Conservation (phyloP, 1,139 yeast species). For the Taiozyma sp. region DNA sequence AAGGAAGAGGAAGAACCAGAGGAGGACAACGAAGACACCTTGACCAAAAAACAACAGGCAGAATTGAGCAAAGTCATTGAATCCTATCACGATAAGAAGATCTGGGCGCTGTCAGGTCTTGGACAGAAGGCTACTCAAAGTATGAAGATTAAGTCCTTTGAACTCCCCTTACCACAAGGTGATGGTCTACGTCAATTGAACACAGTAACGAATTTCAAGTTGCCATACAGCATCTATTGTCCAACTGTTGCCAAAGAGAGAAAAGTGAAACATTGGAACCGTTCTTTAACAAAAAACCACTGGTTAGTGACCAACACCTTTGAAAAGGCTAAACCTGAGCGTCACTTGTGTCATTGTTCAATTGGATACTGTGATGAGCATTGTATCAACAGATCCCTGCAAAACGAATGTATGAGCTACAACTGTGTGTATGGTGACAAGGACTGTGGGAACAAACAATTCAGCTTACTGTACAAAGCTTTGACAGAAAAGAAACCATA, state of each 20-base stretch:
- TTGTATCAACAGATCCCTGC: conserved; percentile 27
- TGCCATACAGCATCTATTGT: conserved; percentile 31
- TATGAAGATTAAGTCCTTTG: conserved; percentile 6
- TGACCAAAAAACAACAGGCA: background rate
- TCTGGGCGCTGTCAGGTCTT: conserved; percentile 15
- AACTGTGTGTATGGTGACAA: conserved; percentile 29
- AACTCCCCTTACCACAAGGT: conserved; percentile 20
- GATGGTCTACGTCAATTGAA: conserved; percentile 14
- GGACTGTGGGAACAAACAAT: conserved; percentile 35
- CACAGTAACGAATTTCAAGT: conserved; percentile 19
- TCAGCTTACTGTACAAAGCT: conserved; percentile 19
- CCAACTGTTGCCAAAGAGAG: conserved; percentile 24
- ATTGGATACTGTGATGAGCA: conserved; percentile 27
- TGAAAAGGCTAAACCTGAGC: conserved; percentile 8
- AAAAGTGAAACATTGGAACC: conserved; percentile 26
- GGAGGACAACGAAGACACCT: background rate
- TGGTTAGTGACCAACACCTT: conserved; percentile 19
- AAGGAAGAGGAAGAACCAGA: background rate
- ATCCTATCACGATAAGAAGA: conserved; percentile 6
- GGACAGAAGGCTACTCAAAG: conserved; percentile 5
- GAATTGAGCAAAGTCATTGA: conserved; percentile 6
- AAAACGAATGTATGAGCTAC: conserved; percentile 30
- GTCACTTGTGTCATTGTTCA: conserved; percentile 24
- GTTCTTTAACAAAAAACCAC: conserved; percentile 21
- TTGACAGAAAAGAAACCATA: conserved; percentile 20